These are phyloP conservation scores for Solanum phureja DNA, from an alignment of 257 asterid species.

Conservation along the genomic window DNA sequence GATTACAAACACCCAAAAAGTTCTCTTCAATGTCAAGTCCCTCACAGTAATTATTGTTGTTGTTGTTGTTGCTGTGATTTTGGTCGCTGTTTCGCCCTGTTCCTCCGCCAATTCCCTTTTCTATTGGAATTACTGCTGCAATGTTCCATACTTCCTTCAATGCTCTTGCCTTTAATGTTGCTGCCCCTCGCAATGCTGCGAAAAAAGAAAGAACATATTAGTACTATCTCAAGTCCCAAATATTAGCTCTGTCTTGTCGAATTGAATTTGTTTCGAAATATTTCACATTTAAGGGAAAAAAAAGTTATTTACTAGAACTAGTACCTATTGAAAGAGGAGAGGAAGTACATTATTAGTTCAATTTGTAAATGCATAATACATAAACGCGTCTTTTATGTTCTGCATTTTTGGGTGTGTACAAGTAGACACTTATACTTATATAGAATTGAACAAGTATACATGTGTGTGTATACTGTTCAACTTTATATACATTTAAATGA, in stretches of 20 bases:
- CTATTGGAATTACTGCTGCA: constrained; percentile 72
- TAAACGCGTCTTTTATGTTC: background rate
- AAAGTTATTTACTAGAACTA: too few species aligned
- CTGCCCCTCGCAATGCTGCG: constrained; percentile 82
- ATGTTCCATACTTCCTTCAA: constrained; percentile 93
- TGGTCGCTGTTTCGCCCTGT: constrained; percentile 26
- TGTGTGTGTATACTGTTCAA: too few species aligned
- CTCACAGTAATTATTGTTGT: constrained; percentile 38
- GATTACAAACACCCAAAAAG: constrained; percentile 86
- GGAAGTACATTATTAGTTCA: background rate
- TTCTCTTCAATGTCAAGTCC: constrained; percentile 72
- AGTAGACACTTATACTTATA: too few species aligned
- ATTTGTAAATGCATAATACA: too few species aligned
- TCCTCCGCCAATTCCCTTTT: constrained; percentile 37
- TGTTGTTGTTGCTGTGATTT: constrained; percentile 20
- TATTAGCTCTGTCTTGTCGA: background rate
- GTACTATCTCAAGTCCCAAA: background rate
- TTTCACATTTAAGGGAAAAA: too few species aligned
- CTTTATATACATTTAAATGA: too few species aligned
- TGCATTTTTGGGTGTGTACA: accelerated
- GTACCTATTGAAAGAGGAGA: too few species aligned
- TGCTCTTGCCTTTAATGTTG: constrained; percentile 95
- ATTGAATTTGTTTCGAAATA: too few species aligned
- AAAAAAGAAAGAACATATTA: background rate
- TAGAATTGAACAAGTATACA: too few species aligned